phyloP scores from a whole-genome alignment of 2,329 filamentous ascomycete genomes.

The Neodidymelliopsis sp. region DNA sequence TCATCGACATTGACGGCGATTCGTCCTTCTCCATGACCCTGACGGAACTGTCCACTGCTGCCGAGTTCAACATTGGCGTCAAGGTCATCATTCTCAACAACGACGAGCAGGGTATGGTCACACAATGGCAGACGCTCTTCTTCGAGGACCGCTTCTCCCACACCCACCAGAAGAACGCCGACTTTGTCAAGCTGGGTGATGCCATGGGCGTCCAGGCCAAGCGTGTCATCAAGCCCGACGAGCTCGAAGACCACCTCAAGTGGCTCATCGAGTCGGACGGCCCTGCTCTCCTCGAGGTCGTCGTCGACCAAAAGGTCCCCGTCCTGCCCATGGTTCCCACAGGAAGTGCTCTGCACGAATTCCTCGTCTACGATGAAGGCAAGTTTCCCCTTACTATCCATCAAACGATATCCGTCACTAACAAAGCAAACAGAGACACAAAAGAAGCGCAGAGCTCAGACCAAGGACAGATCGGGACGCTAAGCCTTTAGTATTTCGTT shows the following conservation, averaged over 20 bases:
- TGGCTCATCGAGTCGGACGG: conserved; percentile 88
- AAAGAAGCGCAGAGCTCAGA: conserved; percentile 42
- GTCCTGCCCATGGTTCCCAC: conserved; percentile 98
- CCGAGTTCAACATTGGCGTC: conserved; percentile 95
- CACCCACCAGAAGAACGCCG: conserved; percentile 93
- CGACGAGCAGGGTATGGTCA: conserved; percentile 98
- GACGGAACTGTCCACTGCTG: conserved; percentile 90
- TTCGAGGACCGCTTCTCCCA: conserved; percentile 93
- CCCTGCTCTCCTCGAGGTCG: conserved; percentile 90
- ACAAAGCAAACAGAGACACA: conserved; percentile 24
- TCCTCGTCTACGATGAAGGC: conserved; percentile 86
- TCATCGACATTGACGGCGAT: conserved; percentile 96
- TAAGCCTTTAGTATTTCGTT: conserved; percentile 15
- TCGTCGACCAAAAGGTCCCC: conserved; percentile 88
- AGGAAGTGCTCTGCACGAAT: conserved; percentile 88
- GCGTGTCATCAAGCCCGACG: conserved; percentile 75
- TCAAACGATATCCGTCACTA: conserved; percentile 9
- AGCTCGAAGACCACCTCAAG: conserved; percentile 78
- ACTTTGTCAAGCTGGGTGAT: conserved; percentile 92
- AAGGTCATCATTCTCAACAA: conserved; percentile 97
- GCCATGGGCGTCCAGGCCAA: conserved; percentile 86
- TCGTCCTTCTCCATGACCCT: conserved; percentile 99
- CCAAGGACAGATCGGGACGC: conserved; percentile 38
- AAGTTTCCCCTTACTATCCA: conserved; percentile 45
- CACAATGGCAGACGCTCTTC: conserved; percentile 97